phyloP scores from a whole-genome alignment of 2,329 filamentous ascomycete species.

The Ascosphaera pollenicola region DNA sequence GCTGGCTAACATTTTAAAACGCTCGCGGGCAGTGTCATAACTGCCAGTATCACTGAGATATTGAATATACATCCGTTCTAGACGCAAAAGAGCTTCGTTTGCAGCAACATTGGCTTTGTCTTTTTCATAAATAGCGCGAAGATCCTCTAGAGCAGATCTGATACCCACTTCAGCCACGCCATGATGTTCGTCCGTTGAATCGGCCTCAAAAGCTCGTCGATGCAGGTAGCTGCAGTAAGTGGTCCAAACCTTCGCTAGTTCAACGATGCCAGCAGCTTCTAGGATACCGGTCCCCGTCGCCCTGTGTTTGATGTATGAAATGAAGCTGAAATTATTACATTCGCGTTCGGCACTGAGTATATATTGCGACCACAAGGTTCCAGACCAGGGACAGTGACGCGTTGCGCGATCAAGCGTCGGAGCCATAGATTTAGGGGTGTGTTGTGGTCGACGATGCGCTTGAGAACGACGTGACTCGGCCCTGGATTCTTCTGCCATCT shows the following conservation, averaged over 20 bases:
- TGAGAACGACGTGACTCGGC: neutral
- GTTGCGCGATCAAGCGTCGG: slow-evolving; percentile 62
- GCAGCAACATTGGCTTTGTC: slow-evolving; percentile 55
- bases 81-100: slow-evolving; percentile 70
- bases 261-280: slow-evolving; percentile 66
- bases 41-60: slow-evolving; percentile 70
- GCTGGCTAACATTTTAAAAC: slow-evolving; percentile 53
- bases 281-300: slow-evolving; percentile 72
- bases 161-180: slow-evolving; percentile 85
- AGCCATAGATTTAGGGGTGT: slow-evolving; percentile 29
- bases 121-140: slow-evolving; percentile 54
- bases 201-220: slow-evolving; percentile 54
- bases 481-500: slow-evolving; percentile 17
- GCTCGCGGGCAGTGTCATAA: slow-evolving; percentile 50
- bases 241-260: slow-evolving; percentile 74
- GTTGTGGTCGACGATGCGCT: slow-evolving; percentile 4
- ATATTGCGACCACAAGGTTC: slow-evolving; percentile 72
- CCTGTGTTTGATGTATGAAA: slow-evolving; percentile 77
- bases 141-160: slow-evolving; percentile 63
- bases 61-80: slow-evolving; percentile 82
- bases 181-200: slow-evolving; percentile 56
- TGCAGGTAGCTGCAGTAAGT: slow-evolving; percentile 92
- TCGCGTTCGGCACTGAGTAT: slow-evolving; percentile 68
- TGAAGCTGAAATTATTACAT: slow-evolving; percentile 50
- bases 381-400: slow-evolving; percentile 82